These are phyloP conservation scores for Phytophthora nicotianae DNA, from an alignment of 352 stramenopile species.

Conservation along the genomic window DNA sequence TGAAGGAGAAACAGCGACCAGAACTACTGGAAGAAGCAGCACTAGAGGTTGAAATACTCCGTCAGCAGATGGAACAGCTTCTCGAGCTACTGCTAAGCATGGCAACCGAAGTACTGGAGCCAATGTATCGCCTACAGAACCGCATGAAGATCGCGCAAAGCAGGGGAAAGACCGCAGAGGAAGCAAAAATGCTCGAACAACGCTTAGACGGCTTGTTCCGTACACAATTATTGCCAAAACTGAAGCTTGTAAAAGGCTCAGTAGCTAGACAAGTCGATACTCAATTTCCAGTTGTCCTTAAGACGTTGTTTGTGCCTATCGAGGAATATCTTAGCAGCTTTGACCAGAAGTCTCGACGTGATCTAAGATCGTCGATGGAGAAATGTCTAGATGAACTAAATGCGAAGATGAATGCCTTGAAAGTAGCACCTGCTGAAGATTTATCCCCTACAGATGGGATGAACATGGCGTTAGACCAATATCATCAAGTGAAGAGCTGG, in stretches of 20 bases:
- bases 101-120: constrained; percentile 44
- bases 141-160: constrained; percentile 48
- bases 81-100: constrained; percentile 35
- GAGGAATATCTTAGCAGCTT: constrained; percentile 32
- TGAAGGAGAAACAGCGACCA: constrained; percentile 28
- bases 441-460: constrained; percentile 10
- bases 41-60: constrained; percentile 25
- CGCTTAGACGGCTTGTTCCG: constrained; percentile 42
- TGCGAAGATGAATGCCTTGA: constrained; percentile 10
- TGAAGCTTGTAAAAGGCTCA: constrained; percentile 13
- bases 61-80: constrained; percentile 22
- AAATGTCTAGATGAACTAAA: constrained; percentile 23
- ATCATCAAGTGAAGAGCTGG: constrained; percentile 18
- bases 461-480: constrained; percentile 14
- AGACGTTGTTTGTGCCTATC: constrained; percentile 22
- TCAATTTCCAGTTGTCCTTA: constrained; percentile 16
- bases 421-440: constrained; percentile 1
- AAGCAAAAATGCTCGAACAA: constrained; percentile 74
- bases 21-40: constrained; percentile 26
- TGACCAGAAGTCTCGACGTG: constrained; percentile 17
- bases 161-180: constrained; percentile 61
- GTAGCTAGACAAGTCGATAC: constrained; percentile 3
- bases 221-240: constrained; percentile 22
- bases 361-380: constrained; percentile 20
- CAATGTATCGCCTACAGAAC: constrained; percentile 55